Percentiles rank a stretch among this genome's conserved stretches.
Evolutionary conservation across 768 basidiomycete species (phyloP).

Genomic region (Scleroderma bovista): DNA sequence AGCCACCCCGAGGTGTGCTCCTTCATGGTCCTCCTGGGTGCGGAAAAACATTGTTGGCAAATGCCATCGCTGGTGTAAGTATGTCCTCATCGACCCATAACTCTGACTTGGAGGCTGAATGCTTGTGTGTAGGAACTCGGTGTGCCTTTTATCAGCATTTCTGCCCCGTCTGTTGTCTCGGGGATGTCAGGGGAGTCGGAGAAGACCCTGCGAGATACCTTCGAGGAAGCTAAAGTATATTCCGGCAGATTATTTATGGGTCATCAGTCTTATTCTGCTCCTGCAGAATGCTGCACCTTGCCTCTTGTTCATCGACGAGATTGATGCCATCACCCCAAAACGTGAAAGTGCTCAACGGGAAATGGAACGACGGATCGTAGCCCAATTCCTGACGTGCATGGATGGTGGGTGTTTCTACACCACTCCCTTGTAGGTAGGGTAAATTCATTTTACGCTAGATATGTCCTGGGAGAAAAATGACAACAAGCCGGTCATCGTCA

Average conservation of each 20-base stretch:
- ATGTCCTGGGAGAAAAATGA: conserved; percentile 94
- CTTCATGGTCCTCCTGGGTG: conserved; percentile 96
- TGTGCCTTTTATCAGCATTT: conserved; percentile 89
- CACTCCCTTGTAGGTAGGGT: neutral
- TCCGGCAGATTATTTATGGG: neutral
- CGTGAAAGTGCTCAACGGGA: conserved; percentile 96
- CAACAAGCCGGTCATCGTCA: conserved; percentile 88
- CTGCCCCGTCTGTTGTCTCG: conserved; percentile 92
- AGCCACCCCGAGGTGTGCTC: conserved; percentile 87
- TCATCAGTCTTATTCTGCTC: neutral
- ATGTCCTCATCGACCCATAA: neutral
- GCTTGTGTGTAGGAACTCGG: conserved; percentile 70
- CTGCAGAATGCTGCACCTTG: conserved; percentile 82
- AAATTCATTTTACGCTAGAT: conserved; percentile 45
- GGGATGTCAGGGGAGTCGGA: conserved; percentile 99
- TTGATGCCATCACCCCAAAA: conserved; percentile 96
- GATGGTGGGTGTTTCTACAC: conserved; percentile 60
- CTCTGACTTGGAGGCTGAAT: neutral
- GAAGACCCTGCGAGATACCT: conserved; percentile 91
- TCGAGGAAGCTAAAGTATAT: conserved; percentile 90
- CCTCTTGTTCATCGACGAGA: conserved; percentile 94
- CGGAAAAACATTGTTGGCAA: conserved; percentile 91
- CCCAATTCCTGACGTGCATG: conserved; percentile 97
- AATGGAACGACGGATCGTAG: conserved; percentile 97
- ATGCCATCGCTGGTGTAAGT: conserved; percentile 87